Evolutionary conservation across 495 filamentous ascomycete species (phyloP), one percentile per base, ranked within the genome.

Genomic region (Glonium stellatum): DNA sequence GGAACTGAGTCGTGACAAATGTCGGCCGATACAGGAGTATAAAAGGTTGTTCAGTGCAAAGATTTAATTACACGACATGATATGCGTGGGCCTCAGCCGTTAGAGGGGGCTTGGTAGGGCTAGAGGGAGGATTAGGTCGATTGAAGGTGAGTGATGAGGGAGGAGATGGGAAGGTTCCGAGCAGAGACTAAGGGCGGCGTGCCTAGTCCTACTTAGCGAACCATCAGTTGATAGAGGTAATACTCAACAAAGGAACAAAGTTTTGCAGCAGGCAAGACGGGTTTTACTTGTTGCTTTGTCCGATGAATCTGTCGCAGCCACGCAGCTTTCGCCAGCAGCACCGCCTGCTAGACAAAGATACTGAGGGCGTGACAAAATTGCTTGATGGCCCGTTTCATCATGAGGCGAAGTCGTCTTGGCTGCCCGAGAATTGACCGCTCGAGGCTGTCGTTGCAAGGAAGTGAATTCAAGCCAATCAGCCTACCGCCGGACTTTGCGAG

Each of bases 311-410:
- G 3, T 31, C 27, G 6, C 27, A 31, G 27, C 27, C 27, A 6
- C 2, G 27, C 27, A 31, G 27, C 27, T 31, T 31, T 31, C 6
- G 6, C 6, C 27, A 2, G 27, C 27, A 2, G 6, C 27, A 31
- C 27, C 13, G 4, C 39, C 10, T 44, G 13, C 39, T 44, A 44
- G 12, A 44, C 13, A 11, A 44, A 44, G 39, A 15, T 13, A 4
- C 39, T 44, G 39, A 18, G 39, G 39, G 13, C 39, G 10, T 18
- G 39, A 44, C 39, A 44, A 18, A 44, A 44, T 15, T 44, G 39
- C 18, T 18, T 27, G 48, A 51, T 18, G 48, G 48, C 48, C 19
- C 48, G 48, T 51, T 51, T 31, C 48, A 51, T 15, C 18, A 44
- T 44, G 10, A 18, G 39, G 39, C 39, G 39, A 15, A 18, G 39